phyloP scores from a whole-genome alignment of 805 yeast genomes.

The Saccharomycopsis amapae region DNA sequence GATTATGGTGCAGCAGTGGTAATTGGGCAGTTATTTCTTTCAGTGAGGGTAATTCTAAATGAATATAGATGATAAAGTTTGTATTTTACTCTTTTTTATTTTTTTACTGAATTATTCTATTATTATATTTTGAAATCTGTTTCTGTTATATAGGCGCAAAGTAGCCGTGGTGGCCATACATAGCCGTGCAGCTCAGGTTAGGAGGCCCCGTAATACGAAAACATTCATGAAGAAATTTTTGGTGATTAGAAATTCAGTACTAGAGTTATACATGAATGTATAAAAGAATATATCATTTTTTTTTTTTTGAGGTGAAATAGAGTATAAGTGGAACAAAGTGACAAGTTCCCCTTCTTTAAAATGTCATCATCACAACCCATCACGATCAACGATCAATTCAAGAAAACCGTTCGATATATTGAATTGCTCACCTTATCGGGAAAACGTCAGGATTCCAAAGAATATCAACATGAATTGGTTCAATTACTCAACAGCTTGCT shows the following conservation, averaged over 20 bases:
- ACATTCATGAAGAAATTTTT: no score
- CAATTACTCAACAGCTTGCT: background rate
- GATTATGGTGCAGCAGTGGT: slow-evolving; percentile 83
- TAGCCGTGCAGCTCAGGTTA: no score
- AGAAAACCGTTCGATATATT: background rate
- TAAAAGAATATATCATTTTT: no score
- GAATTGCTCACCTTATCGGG: background rate
- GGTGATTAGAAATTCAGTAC: no score
- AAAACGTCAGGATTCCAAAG: slow-evolving; percentile 8
- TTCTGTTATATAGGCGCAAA: no score
- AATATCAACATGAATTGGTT: slow-evolving; percentile 5
- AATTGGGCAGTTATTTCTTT: slow-evolving; percentile 88
- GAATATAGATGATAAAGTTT: no score
- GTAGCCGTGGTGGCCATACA: no score
- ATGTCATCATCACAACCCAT: background rate
- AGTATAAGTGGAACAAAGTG: no score
- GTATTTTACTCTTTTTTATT: background rate
- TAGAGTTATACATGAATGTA: no score
- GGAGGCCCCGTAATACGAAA: no score
- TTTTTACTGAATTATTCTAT: background rate
- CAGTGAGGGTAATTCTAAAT: slow-evolving; percentile 13
- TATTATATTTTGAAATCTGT: no score
- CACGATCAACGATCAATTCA: background rate
- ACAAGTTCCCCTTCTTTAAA: background rate
- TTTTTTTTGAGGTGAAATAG: no score